Percentiles rank a stretch among this genome's conserved stretches.
These are phyloP conservation scores for Mucor ambiguus DNA, from an alignment of 371 early-diverging fungal genomes.

Conservation along the genomic window DNA sequence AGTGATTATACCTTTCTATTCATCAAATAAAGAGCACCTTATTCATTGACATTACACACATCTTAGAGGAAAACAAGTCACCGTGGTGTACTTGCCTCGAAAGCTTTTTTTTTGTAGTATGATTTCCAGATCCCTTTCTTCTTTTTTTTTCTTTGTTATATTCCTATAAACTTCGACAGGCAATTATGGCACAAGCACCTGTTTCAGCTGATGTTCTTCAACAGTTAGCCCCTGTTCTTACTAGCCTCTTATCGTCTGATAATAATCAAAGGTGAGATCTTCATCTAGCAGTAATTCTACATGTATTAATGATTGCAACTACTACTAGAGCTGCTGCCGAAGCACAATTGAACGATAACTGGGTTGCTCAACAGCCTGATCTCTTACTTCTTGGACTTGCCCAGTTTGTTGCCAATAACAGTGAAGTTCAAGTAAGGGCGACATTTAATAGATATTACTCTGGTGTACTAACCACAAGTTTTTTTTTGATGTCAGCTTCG, in stretches of 20 bases:
- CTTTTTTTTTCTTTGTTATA: slow-evolving; percentile 9
- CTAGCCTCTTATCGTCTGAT: slow-evolving; percentile 62
- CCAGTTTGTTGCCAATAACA: slow-evolving; percentile 57
- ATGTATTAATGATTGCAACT: background rate
- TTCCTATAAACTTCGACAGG: slow-evolving; percentile 14
- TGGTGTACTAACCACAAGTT: background rate
- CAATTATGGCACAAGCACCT: slow-evolving; percentile 43
- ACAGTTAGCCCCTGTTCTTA: slow-evolving; percentile 62
- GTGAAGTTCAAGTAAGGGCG: slow-evolving; percentile 53
- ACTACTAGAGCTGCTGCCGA: slow-evolving; percentile 68
- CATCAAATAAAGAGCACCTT: background rate
- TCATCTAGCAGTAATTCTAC: slow-evolving; percentile 9
- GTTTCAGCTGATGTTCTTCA: slow-evolving; percentile 61
- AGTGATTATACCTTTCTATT: background rate
- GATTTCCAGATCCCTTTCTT: background rate
- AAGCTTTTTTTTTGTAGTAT: slow-evolving; percentile 9
- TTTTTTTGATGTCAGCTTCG: slow-evolving; percentile 64
- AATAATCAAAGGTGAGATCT: slow-evolving; percentile 49
- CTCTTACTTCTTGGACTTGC: slow-evolving; percentile 71
- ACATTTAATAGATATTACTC: background rate
- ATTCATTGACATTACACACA: background rate
- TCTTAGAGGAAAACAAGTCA: slow-evolving; percentile 22
- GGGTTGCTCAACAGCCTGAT: slow-evolving; percentile 71
- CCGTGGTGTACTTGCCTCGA: background rate
- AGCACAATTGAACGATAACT: slow-evolving; percentile 70